phyloP scores from a whole-genome alignment of 176 grass and related monocot species.

The Canna indica region DNA sequence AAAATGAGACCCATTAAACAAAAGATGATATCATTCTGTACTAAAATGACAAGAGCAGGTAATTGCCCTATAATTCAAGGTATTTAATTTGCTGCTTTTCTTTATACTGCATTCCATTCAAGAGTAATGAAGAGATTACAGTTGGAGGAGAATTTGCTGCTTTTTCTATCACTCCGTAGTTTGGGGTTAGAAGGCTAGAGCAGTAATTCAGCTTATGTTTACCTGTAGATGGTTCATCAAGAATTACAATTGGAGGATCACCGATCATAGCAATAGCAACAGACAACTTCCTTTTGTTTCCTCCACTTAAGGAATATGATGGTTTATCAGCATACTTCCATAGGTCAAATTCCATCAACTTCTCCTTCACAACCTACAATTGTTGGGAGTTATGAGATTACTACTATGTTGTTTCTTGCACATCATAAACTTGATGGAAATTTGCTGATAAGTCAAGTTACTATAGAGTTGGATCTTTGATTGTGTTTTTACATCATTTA shows the following conservation, averaged over 20 bases:
- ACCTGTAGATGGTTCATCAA: slow-evolving; percentile 54
- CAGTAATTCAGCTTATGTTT: background rate
- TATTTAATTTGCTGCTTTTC: background rate
- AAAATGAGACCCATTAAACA: background rate
- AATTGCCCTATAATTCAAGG: background rate
- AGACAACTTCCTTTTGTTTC: slow-evolving; percentile 44
- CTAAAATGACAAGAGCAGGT: background rate
- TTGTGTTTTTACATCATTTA: slow-evolving; percentile 29
- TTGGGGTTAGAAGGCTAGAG: background rate
- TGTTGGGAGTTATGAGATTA: background rate
- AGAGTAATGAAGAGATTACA: no score
- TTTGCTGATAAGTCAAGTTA: background rate
- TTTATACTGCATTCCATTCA: no score
- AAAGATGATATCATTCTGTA: background rate
- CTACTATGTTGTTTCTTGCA: background rate
- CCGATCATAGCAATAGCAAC: slow-evolving; percentile 53
- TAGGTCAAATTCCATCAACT: slow-evolving; percentile 39
- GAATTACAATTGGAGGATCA: slow-evolving; percentile 40
- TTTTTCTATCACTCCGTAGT: background rate
- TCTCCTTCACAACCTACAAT: slow-evolving; percentile 35
- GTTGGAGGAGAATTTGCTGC: no score
- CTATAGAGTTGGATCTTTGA: background rate
- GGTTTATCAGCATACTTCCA: slow-evolving; percentile 41
- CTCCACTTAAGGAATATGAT: slow-evolving; percentile 43
- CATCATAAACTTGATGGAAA: background rate